Conservation (phyloP, 2,329 filamentous ascomycete species). For the Byssochlamys sp. region DNA sequence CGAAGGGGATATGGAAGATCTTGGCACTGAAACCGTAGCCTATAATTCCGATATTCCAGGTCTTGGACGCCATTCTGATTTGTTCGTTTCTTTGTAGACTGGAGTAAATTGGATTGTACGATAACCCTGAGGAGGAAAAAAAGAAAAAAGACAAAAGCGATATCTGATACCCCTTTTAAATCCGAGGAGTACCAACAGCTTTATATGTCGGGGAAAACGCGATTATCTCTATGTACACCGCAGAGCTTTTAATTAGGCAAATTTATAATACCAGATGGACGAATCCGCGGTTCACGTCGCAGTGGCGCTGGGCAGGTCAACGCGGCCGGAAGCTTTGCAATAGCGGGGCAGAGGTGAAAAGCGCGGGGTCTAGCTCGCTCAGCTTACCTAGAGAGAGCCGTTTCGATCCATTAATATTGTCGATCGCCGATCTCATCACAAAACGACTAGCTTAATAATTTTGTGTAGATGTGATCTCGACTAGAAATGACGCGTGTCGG, state of each 20-base stretch:
- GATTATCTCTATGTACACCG: background rate
- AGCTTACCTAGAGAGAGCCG: too few species aligned
- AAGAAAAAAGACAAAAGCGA: background rate
- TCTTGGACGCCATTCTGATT: conserved; percentile 32
- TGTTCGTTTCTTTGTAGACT: background rate
- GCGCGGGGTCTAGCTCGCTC: background rate
- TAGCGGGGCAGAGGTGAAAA: conserved; percentile 1
- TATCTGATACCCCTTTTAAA: background rate
- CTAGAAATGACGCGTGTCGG: background rate
- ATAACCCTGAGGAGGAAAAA: background rate
- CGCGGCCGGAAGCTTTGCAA: conserved; percentile 1
- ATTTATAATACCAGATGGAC: background rate
- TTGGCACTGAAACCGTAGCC: conserved; percentile 61
- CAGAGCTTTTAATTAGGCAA: background rate
- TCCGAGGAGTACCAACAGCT: background rate
- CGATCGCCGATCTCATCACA: background rate
- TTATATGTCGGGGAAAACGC: background rate
- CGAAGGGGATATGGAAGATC: conserved; percentile 74
- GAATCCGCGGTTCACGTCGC: background rate
- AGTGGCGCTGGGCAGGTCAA: conserved; percentile 8
- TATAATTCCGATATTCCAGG: conserved; percentile 49
- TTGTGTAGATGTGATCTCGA: background rate
- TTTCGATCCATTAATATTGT: background rate
- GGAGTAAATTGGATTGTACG: background rate
- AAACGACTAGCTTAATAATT: background rate